Evolutionary conservation across 164 flowering plant genomes (phyloP).

Genomic region (Euptelea pleiosperma): DNA sequence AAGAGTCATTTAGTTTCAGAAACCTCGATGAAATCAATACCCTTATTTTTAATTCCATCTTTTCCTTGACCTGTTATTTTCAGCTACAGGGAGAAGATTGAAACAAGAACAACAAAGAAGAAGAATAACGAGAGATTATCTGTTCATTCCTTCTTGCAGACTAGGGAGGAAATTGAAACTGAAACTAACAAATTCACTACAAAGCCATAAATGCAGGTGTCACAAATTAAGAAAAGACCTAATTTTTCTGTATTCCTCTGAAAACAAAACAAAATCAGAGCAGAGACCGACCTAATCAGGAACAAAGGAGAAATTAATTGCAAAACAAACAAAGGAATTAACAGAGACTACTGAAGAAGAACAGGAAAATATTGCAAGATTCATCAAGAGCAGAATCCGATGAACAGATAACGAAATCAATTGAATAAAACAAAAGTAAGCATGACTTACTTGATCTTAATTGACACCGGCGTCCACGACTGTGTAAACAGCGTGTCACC

Average conservation of each 20-base stretch:
- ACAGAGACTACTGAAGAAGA: not conserved
- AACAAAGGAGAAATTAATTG: not conserved
- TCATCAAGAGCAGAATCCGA: not conserved
- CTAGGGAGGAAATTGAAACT: no score
- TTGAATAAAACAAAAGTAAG: not conserved
- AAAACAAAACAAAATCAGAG: not conserved
- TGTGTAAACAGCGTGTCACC: conserved; percentile 67
- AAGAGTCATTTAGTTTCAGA: no score
- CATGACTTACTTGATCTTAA: conserved; percentile 34
- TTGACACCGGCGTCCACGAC: conserved; percentile 58
- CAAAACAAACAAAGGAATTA: not conserved
- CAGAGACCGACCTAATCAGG: not conserved
- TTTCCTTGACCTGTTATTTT: not conserved
- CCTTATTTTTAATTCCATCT: no score
- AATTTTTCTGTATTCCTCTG: not conserved
- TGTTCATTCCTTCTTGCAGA: no score
- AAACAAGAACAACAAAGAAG: not conserved
- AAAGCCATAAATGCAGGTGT: no score
- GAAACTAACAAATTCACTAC: no score
- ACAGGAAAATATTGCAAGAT: no score
- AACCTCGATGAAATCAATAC: no score
- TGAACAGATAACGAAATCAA: not conserved
- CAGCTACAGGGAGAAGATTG: not conserved
- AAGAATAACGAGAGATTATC: no score
- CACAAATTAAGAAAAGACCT: not conserved